Evolutionary conservation across 1,139 yeast genomes (phyloP), one percentile per base, ranked within the genome.

Genomic region (Blastobotrys elegans): DNA sequence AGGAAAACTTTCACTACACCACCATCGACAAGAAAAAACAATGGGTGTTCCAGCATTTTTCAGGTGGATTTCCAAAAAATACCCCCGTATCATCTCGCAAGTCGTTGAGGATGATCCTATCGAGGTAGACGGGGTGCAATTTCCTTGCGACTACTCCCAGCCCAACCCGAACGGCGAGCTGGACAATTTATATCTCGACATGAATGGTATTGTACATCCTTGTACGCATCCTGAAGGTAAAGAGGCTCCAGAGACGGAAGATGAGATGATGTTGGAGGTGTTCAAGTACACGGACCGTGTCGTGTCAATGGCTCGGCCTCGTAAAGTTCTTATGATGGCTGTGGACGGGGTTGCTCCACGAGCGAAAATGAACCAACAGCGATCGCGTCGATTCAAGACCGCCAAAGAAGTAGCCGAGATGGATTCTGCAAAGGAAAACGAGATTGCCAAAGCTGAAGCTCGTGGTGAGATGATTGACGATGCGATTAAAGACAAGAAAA

Each of bases 261-360:
- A 88, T 53, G 96, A 90, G 63, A 90, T 90, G 97, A 82, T 90
- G 70, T 68, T 88, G 54, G 97, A 89, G 47, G 82, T 90, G 32
- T 90, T 90, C 68, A 82, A 79, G 55, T 90, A 90, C 62, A 90
- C 97, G 0, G 94, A 90, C 58, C 74, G 96, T 47, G 96, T 90
- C 8, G 70, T 90, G 49, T 80, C 82, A 71, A 87, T 90, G 94
- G 96, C 96, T 0, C 75, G 97, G 59, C 99, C 99, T 0, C 73
- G 98, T 49, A 89, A 90, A 63, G 81, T 94, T 36, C 74, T 94
- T 50, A 81, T 68, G 69, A 90, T 94, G 67, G 98, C 99, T 4
- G 89, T 94, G 53, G 99, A 94, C 70, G 99, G 99, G 57, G 98
- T 94, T 43, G 98, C 98, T 1, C 99, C 99, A 20, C 74, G 98